Percentiles rank a stretch among this genome's conserved stretches.
Conservation (phyloP, 768 basidiomycete species). For the Rhodotorula paludigena region DNA sequence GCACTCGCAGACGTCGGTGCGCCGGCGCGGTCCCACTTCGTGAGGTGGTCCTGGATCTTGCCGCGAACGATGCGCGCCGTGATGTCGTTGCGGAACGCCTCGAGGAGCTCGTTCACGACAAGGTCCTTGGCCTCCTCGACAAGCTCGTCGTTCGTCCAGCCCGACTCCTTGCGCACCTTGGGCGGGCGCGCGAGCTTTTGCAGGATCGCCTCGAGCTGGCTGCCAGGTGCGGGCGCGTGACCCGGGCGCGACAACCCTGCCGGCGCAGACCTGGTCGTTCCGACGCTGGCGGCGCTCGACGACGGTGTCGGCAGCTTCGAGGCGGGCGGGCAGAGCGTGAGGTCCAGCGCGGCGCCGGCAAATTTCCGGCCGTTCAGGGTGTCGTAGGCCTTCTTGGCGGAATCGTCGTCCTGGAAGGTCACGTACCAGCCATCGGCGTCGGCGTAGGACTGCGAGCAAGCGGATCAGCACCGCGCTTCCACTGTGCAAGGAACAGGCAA, state of each 20-base stretch:
- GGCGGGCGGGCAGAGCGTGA: conserved; percentile 21
- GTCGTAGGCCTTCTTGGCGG: conserved; percentile 64
- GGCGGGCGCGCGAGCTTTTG: conserved; percentile 16
- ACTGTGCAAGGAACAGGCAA: background rate
- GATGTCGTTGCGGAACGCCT: conserved; percentile 35
- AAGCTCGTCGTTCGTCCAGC: conserved; percentile 36
- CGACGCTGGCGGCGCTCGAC: background rate
- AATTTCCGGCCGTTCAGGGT: conserved; percentile 54
- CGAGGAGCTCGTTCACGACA: conserved; percentile 35
- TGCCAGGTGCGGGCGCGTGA: background rate
- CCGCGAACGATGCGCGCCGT: conserved; percentile 26
- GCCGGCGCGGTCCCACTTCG: conserved; percentile 19
- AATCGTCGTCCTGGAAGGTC: conserved; percentile 62
- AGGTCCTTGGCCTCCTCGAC: conserved; percentile 35
- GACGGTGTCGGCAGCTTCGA: background rate
- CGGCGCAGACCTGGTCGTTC: background rate
- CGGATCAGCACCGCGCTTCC: too few relatives aligned
- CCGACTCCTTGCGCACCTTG: conserved; percentile 18
- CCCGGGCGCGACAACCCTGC: background rate
- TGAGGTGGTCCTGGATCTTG: conserved; percentile 35
- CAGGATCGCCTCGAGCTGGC: conserved; percentile 12
- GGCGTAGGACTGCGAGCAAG: conserved; percentile 28
- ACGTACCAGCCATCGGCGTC: conserved; percentile 63
- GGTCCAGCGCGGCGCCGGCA: conserved; percentile 38
- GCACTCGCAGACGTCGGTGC: background rate